Evolutionary conservation across 2,329 filamentous ascomycete species (phyloP).

Genomic region (Aspergillus hortae): DNA sequence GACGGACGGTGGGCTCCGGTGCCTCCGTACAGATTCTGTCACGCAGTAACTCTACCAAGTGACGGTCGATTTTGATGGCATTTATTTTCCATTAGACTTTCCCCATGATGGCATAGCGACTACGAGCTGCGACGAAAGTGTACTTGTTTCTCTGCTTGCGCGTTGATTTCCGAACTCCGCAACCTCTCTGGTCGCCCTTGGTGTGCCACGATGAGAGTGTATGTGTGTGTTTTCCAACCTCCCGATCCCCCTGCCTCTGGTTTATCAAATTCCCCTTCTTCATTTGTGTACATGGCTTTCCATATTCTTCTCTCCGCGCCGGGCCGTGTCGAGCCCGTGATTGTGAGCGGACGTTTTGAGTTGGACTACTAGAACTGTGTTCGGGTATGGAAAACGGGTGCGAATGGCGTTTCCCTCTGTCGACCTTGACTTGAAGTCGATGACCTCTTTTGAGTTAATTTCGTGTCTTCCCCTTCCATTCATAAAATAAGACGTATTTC

Average conservation of each 20-base stretch:
- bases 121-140: slow-evolving; percentile 33
- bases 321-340: slow-evolving; percentile 21
- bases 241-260: slow-evolving; percentile 9
- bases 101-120: slow-evolving; percentile 36
- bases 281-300: slow-evolving; percentile 43
- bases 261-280: slow-evolving; percentile 17
- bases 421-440: slow-evolving; percentile 27
- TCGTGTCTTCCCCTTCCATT: slow-evolving; percentile 8
- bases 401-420: slow-evolving; percentile 39
- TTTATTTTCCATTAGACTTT: slow-evolving; percentile 17
- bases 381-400: slow-evolving; percentile 43
- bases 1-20: slow-evolving; percentile 37
- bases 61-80: slow-evolving; percentile 18
- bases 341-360: slow-evolving; percentile 30
- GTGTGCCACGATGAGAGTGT: slow-evolving; percentile 9
- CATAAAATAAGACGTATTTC: slow-evolving; percentile 30
- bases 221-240: slow-evolving; percentile 18
- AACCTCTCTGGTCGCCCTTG: slow-evolving; percentile 13
- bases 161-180: slow-evolving; percentile 21
- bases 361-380: slow-evolving; percentile 42
- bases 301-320: slow-evolving; percentile 32
- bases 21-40: slow-evolving; percentile 34
- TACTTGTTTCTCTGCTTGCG: slow-evolving; percentile 23
- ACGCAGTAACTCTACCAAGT: slow-evolving; percentile 43
- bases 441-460: slow-evolving; percentile 25